Evolutionary conservation across 2,329 filamentous ascomycete species (phyloP).

Genomic region (Beauveria sp.): DNA sequence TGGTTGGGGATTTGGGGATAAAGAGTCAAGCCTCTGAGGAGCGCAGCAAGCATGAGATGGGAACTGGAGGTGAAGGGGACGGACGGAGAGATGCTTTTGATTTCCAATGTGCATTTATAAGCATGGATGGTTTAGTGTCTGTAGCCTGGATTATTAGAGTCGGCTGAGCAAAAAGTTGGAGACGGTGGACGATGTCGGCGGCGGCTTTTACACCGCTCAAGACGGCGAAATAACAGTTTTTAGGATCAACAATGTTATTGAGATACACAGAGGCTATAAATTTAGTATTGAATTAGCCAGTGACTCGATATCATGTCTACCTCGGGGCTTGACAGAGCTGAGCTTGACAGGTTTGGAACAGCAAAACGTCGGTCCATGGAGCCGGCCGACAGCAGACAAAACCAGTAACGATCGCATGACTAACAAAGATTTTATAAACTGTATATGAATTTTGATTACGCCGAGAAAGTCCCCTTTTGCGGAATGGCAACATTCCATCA

Average conservation of each 20-base stretch:
- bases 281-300: too few species aligned
- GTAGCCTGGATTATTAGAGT: not conserved
- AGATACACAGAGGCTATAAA: too few species aligned
- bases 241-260: too few species aligned
- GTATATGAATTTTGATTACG: not conserved
- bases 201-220: not conserved
- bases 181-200: constrained; percentile 1
- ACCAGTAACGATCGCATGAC: not conserved
- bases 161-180: constrained; percentile 6
- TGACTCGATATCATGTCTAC: too few species aligned
- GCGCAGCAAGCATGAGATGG: not conserved
- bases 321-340: not conserved
- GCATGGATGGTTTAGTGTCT: not conserved
- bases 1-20: not conserved
- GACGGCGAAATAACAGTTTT: not conserved
- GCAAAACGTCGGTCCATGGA: not conserved
- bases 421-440: not conserved
- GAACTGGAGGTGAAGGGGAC: not conserved
- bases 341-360: too few species aligned
- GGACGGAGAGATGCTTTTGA: not conserved
- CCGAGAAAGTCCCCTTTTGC: not conserved
- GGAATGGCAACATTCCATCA: not conserved
- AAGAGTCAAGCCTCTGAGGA: too few species aligned
- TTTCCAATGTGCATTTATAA: not conserved
- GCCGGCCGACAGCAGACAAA: not conserved